Percentiles rank a stretch among this genome's conserved stretches.
phyloP scores from a whole-genome alignment of 768 basidiomycete genomes.

The Psilocybe cyanescens region DNA sequence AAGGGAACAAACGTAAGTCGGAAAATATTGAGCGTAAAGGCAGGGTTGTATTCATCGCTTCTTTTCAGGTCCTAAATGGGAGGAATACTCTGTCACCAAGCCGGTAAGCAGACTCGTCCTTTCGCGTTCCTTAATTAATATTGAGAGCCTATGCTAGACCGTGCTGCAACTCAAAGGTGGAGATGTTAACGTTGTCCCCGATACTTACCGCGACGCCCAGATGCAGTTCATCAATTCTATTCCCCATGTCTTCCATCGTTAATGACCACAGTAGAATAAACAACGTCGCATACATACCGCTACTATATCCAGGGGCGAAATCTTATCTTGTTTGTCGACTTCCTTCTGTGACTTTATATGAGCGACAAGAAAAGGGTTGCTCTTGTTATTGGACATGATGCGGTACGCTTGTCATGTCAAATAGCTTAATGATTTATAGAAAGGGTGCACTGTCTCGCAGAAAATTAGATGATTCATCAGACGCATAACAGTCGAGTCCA shows the following conservation, averaged over 20 bases:
- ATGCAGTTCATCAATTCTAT: neutral
- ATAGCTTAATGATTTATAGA: too few species aligned
- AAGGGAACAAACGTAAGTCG: slow-evolving; percentile 28
- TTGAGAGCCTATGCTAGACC: neutral
- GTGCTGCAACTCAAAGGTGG: neutral
- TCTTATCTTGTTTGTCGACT: too few species aligned
- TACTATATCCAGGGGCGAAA: rapidly evolving
- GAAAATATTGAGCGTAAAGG: neutral
- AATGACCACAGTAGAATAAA: neutral
- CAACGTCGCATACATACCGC: neutral
- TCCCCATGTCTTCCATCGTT: neutral
- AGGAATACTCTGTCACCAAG: neutral
- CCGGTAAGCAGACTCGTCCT: neutral
- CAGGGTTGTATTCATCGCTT: too few species aligned
- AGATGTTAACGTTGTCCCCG: neutral
- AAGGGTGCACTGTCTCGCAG: too few species aligned
- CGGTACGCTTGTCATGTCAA: too few species aligned
- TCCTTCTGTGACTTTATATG: too few species aligned
- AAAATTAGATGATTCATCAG: too few species aligned
- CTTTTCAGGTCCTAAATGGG: neutral
- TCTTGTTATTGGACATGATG: too few species aligned
- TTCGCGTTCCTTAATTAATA: neutral
- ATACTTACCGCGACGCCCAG: neutral
- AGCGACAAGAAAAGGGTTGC: too few species aligned
- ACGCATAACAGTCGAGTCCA: too few species aligned